These are phyloP conservation scores for Caryopteris hybrid DNA, from an alignment of 305 asterid species.

Conservation along the genomic window DNA sequence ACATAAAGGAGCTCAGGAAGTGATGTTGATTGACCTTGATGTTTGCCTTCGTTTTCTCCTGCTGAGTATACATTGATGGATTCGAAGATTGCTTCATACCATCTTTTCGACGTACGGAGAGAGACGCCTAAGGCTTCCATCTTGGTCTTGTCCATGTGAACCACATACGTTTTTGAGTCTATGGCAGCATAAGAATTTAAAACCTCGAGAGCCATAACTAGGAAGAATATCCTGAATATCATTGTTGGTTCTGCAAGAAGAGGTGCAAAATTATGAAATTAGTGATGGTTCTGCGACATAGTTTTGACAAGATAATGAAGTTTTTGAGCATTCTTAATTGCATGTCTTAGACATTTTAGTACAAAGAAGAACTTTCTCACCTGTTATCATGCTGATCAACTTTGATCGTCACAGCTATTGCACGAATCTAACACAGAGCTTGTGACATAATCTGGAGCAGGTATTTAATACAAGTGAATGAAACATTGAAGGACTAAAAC, in stretches of 20 bases:
- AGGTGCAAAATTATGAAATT: not conserved
- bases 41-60: constrained; percentile 11
- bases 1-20: constrained; percentile 52
- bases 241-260: constrained; percentile 23
- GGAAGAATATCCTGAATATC: constrained; percentile 26
- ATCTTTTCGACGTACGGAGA: constrained; percentile 36
- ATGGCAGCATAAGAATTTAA: constrained; percentile 25
- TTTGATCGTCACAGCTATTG: not conserved
- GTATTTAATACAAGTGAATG: not conserved
- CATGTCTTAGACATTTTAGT: not conserved
- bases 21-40: constrained; percentile 15
- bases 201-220: constrained; percentile 25
- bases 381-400: constrained; percentile 3
- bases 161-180: constrained; percentile 44
- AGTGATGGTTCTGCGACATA: not conserved
- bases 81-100: constrained; percentile 53
- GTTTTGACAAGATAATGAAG: not conserved
- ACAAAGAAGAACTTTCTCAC: not conserved
- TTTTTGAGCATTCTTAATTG: not conserved
- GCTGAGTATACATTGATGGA: constrained; percentile 28
- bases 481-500: not conserved
- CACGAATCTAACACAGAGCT: not conserved
- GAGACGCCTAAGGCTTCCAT: constrained; percentile 36
- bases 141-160: constrained; percentile 59
- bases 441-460: not conserved